Evolutionary conservation across 2,329 filamentous ascomycete genomes (phyloP), one percentile per base, ranked within the genome.

Genomic region (Cercospora nicotianae): DNA sequence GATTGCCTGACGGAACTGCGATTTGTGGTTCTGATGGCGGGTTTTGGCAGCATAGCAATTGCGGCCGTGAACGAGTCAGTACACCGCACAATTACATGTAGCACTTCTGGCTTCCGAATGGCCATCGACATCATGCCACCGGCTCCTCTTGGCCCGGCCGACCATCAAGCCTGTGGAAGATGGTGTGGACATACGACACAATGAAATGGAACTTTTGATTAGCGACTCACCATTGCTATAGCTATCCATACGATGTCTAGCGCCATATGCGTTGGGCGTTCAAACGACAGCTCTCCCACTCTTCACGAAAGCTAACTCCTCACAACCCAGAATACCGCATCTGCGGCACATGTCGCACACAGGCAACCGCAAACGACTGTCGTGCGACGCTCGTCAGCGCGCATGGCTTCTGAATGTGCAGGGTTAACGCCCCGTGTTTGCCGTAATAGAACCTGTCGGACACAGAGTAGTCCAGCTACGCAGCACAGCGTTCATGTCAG

Each of bases 11-110:
- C 53, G 53, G 20, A 33, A 61, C 18, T 13, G 31, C 31, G 20
- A 31, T 62, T 23, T 48, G 31, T 13, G 58, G 12, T 33, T 42
- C 31, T 26, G 10, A 59, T 30, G 36, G 36, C 36, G 36, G 33
- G 13, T 12, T 36, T 16, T 36, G 33, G 31, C 58, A 39, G 13
- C 57, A 36, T 36, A 39, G 33, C 33, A 60, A 60, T 18, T 23
- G 33, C 33, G 20, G 28, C 58, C 36, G 23, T 13, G 18, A 31
- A 33, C 51, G 62, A 64, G 62, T 64, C 62, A 64, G 62, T 64
- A 48, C 62, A 64, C 51, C 62, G 62, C 62, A 64, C 48, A 58
- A 57, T 64, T 23, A 10, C 26, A 20, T 20, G 30, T 28, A 42
- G 36, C 12, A 31, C 42, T 42, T 48, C 20, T 51, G 45, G 3